Base-by-base conservation (phyloP, 352 stramenopile species). In the Globisporangium barbulae region DNA sequence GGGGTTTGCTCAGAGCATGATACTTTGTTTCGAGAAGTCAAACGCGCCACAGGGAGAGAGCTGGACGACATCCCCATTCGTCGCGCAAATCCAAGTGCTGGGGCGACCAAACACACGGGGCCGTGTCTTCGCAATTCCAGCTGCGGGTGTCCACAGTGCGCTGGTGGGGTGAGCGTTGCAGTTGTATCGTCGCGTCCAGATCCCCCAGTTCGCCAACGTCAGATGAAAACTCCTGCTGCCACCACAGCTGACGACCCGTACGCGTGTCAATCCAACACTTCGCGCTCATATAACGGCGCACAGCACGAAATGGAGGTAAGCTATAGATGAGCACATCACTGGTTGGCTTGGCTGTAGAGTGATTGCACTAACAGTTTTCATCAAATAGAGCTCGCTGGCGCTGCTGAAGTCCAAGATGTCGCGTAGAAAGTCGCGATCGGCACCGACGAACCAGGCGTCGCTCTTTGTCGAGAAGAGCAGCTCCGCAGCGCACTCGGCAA, bases 391-490 rank as follows among this genome's bases (percentile, higher is more conserved):
- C 67, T 91, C 84, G 6, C 63, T 93, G 37, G 77, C 78, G 58
- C 71, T 93, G 5, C 74, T 93, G 44, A 93, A 93, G 57, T 91
- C 83, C 6, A 93, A 92, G 53, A 90, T 93, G 81, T 89, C 81
- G 53, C 76, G 78, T 25, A 73, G 78, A 37, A 91, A 91, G 64
- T 73, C 79, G 0, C 79, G 83, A n/a, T 91, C 75, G 33, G 82
- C 85, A 4, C 85, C 82, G 2, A 91, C 81, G 9, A 89, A 92
- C 39, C 74, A 84, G 19, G 73, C 80, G 13, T 90, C 82, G 3
- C 68, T 91, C 22, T 90, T 90, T 48, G 68, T 88, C 10, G 84
- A 91, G 37, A 76, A 83, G 53, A 79, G 73, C 28, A 70, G 68
- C 4, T 60, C 72, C 0, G 39, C 59, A 28, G 68, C 66, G 42